These are phyloP conservation scores for Fomitopsis schrenkii DNA, from an alignment of 1,284 basidiomycete genomes.

Conservation along the genomic window DNA sequence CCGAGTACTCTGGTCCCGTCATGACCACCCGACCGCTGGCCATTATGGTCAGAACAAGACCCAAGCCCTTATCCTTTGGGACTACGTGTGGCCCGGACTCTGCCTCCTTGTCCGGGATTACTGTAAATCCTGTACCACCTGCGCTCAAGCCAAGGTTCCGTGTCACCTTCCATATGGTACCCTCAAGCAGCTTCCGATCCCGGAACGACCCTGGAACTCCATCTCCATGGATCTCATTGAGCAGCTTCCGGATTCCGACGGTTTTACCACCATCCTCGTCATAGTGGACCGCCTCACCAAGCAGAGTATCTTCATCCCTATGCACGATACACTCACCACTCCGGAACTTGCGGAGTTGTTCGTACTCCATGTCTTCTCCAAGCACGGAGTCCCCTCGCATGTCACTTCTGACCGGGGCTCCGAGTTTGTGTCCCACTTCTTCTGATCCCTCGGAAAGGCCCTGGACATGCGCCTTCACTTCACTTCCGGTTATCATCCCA, in stretches of 20 bases:
- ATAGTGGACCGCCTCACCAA: conserved; percentile 7
- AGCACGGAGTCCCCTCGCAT: conserved; percentile 24
- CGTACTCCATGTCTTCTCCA: conserved; percentile 24
- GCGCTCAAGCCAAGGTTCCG: conserved; percentile 3
- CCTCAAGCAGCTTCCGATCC: conserved; percentile 8
- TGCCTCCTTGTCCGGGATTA: conserved; percentile 6
- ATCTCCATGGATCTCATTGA: conserved; percentile 11
- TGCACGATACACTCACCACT: conserved; percentile 25
- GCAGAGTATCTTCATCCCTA: conserved; percentile 15
- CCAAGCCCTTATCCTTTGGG: not conserved
- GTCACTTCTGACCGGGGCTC: conserved; percentile 28
- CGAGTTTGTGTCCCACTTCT: not conserved
- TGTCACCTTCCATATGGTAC: not conserved
- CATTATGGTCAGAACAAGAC: conserved; percentile 8
- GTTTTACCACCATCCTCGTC: conserved; percentile 7
- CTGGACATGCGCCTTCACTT: not conserved
- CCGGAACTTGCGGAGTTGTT: conserved; percentile 28
- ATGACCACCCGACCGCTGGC: not conserved
- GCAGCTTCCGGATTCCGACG: not conserved
- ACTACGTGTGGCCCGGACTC: conserved; percentile 7
- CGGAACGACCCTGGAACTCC: conserved; percentile 1
- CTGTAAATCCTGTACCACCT: not conserved
- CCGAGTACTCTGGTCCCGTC: too few species aligned
- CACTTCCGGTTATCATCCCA: not conserved
- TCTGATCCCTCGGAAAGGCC: not conserved